Base-by-base conservation (phyloP, 306 rosid genomes). In the Astragalus glycyphyllos region DNA sequence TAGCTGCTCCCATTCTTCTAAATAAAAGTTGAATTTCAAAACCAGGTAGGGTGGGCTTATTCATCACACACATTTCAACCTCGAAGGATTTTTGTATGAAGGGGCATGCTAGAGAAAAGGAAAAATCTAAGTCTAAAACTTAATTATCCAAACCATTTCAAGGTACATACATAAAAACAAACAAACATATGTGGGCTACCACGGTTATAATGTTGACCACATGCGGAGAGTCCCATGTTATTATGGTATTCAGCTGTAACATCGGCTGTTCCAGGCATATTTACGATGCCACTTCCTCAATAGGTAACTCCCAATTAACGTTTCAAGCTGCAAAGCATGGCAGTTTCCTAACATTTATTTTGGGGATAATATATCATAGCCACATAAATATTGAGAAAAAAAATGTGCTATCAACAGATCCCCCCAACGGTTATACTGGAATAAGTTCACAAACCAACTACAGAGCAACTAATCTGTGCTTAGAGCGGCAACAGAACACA, bases 391-490 rank as follows among this genome's bases (percentile, higher is more conserved):
- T 23, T 41, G 29, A 34, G 13, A 13, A 34, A 14, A 6, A 58
- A 58, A 58, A 13, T 6, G n/a, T 42, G 17, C 62, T 38, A 40
- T 51, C 61, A 69, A 54, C 49, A 34, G 11, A 68, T 1, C 54
- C 17, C 11, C 14, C 8, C 23, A 58, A 11, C 31, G 4, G 16
- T 69, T 56, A 34, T 26, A 65, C 64, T 5, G 26, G 65, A 69
- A 69, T 41, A 56, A 64, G 47, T 29, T 44, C 57, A 64, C 15
- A 65, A 60, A 66, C 34, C 53, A 66, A 57, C 23, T 46, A 13
- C 8, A 41, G 59, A 56, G 54, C 34, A 76, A 65, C 17, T 48
- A 54, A 58, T 4, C 55, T 37, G 20, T 57, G 71, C 31, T 57
- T 64, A 50, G 65, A 53, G 47, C 51, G 65, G 46, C 6, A 68